phyloP scores from a whole-genome alignment of 208 protist species.

The Zelonia costaricensis region DNA sequence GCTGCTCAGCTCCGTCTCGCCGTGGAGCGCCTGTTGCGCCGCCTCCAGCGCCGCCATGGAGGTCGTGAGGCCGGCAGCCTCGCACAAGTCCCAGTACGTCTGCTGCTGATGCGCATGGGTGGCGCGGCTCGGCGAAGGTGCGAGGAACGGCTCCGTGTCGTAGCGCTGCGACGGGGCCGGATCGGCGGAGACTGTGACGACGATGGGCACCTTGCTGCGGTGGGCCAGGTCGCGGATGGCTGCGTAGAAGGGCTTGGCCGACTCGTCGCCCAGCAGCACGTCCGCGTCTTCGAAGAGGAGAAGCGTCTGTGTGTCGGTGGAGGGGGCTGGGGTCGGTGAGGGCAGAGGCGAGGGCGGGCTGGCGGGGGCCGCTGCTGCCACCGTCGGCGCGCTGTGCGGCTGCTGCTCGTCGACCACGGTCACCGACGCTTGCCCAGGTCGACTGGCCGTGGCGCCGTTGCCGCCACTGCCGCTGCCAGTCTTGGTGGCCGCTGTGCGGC shows the following conservation, averaged over 20 bases:
- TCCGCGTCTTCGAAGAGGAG: slow-evolving; percentile 87
- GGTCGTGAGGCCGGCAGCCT: slow-evolving; percentile 18
- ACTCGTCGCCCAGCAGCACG: slow-evolving; percentile 76
- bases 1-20: slow-evolving; percentile 5
- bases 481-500: slow-evolving; percentile 6
- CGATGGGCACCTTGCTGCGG: slow-evolving; percentile 78
- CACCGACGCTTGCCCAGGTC: slow-evolving; percentile 1
- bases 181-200: slow-evolving; percentile 67
- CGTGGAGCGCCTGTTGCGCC: slow-evolving; percentile 16
- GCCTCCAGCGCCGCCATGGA: slow-evolving; percentile 25
- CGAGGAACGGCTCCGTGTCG: slow-evolving; percentile 14
- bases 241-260: slow-evolving; percentile 67
- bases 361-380: neutral
- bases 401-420: slow-evolving; percentile 12
- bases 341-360: neutral
- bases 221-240: slow-evolving; percentile 75
- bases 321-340: neutral
- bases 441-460: too few species aligned
- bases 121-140: neutral
- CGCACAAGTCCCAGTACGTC: slow-evolving; percentile 22
- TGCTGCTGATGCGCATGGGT: neutral
- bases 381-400: too few species aligned
- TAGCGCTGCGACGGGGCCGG: slow-evolving; percentile 24
- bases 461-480: neutral
- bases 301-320: slow-evolving; percentile 35